Evolutionary conservation across 2,329 filamentous ascomycete genomes (phyloP).

Genomic region (Verticillium isaacii): DNA sequence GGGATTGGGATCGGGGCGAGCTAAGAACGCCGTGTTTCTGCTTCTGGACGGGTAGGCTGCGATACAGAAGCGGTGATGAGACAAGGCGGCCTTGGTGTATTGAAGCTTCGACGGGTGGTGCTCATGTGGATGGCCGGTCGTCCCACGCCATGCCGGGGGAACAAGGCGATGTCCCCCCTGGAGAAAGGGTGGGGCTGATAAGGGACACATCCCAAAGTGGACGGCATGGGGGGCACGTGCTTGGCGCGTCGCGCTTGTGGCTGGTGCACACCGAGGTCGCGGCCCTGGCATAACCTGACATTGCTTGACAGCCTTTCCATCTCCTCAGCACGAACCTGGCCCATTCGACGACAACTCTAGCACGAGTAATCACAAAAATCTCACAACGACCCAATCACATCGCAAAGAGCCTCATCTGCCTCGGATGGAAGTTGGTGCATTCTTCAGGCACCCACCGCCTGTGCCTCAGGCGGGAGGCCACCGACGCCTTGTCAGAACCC

Average conservation of each 20-base stretch:
- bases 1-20: neutral
- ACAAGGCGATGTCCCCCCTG: neutral
- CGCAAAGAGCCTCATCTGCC: neutral
- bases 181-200: neutral
- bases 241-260: neutral
- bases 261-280: neutral
- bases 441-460: neutral
- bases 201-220: neutral
- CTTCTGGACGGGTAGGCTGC: neutral
- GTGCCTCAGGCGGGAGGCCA: neutral
- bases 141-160: neutral
- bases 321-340: neutral
- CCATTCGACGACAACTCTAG: no score
- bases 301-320: neutral
- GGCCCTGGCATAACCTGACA: neutral
- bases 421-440: neutral
- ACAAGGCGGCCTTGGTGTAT: neutral
- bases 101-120: neutral
- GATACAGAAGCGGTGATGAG: neutral
- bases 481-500: neutral
- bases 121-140: neutral
- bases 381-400: no score
- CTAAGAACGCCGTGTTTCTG: neutral
- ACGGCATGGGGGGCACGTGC: neutral
- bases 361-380: no score